These are phyloP conservation scores for Neurospora tetraspora DNA, from an alignment of 495 filamentous ascomycete species.

Conservation along the genomic window DNA sequence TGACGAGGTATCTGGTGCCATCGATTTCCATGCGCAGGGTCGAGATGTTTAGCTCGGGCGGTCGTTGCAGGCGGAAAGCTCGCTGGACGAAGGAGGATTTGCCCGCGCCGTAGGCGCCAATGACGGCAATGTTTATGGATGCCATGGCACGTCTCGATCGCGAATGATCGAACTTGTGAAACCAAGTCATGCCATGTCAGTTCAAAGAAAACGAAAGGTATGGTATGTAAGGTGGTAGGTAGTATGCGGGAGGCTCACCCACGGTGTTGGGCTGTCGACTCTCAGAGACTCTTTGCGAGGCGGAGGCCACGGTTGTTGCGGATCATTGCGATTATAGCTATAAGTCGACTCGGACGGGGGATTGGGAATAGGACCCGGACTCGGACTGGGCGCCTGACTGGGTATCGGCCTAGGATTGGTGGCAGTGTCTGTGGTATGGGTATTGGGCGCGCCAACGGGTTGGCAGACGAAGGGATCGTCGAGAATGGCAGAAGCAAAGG, in stretches of 20 bases:
- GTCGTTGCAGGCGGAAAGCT: slow-evolving; percentile 57
- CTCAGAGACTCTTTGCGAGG: slow-evolving; percentile 33
- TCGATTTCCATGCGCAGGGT: slow-evolving; percentile 69
- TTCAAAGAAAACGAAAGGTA: not conserved
- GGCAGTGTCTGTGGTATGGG: slow-evolving; percentile 1
- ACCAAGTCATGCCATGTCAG: not conserved
- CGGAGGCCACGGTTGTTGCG: slow-evolving; percentile 26
- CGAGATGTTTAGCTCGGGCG: slow-evolving; percentile 44
- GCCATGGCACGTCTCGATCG: slow-evolving; percentile 33
- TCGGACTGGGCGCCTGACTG: not conserved
- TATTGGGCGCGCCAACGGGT: slow-evolving; percentile 5
- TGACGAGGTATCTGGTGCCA: slow-evolving; percentile 64
- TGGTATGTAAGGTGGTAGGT: not conserved
- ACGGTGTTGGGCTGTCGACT: slow-evolving; percentile 21
- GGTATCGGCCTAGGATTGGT: not conserved
- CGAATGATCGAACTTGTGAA: slow-evolving; percentile 13
- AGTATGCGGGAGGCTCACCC: slow-evolving; percentile 19
- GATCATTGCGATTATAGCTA: slow-evolving; percentile 22
- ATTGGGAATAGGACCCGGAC: slow-evolving; percentile 1
- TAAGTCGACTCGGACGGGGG: slow-evolving; percentile 4
- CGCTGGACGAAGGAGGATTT: slow-evolving; percentile 85
- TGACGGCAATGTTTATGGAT: slow-evolving; percentile 74
- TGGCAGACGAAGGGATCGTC: slow-evolving; percentile 40
- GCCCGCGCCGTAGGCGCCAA: slow-evolving; percentile 71
- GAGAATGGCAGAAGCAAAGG: slow-evolving; percentile 29